Conservation (phyloP, 1,284 basidiomycete genomes). For the Marasmius fiardii region DNA sequence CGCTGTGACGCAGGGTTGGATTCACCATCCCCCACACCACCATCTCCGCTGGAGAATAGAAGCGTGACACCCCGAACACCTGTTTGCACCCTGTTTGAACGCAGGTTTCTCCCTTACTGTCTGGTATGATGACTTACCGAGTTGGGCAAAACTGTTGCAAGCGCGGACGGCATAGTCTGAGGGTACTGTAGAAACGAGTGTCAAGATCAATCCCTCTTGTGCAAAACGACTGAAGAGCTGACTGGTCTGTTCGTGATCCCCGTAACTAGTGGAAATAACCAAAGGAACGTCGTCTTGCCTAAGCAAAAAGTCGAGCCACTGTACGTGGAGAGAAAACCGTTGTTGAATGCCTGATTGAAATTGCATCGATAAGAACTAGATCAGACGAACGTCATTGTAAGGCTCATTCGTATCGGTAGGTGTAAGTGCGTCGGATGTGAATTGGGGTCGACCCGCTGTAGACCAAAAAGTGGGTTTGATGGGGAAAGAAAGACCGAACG, state of each 20-base stretch:
- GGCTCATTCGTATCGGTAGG: slow-evolving; percentile 60
- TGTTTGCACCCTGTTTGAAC: slow-evolving; percentile 3
- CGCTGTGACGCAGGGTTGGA: slow-evolving; percentile 41
- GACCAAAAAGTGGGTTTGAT: slow-evolving; percentile 53
- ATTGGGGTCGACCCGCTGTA: slow-evolving; percentile 58
- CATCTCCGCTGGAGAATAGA: slow-evolving; percentile 61
- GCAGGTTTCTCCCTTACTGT: background rate
- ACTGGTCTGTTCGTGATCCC: slow-evolving; percentile 69
- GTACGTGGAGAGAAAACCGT: slow-evolving; percentile 9
- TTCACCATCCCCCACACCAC: slow-evolving; percentile 65
- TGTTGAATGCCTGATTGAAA: slow-evolving; percentile 3
- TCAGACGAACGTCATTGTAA: slow-evolving; percentile 42
- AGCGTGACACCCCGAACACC: slow-evolving; percentile 60
- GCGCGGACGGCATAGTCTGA: slow-evolving; percentile 55
- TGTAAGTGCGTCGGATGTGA: slow-evolving; percentile 40
- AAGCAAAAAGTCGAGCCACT: slow-evolving; percentile 62
- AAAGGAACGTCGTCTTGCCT: slow-evolving; percentile 41
- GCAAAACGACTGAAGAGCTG: slow-evolving; percentile 5
- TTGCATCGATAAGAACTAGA: no score
- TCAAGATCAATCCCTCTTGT: background rate
- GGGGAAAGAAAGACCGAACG: slow-evolving; percentile 55
- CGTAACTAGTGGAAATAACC: slow-evolving; percentile 63
- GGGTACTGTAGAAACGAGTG: slow-evolving; percentile 45
- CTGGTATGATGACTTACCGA: slow-evolving; percentile 34
- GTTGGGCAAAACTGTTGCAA: slow-evolving; percentile 61